Evolutionary conservation across 2,329 filamentous ascomycete species (phyloP), one percentile per base, ranked within the genome.

Genomic region (Raffaelea ambrosiae): DNA sequence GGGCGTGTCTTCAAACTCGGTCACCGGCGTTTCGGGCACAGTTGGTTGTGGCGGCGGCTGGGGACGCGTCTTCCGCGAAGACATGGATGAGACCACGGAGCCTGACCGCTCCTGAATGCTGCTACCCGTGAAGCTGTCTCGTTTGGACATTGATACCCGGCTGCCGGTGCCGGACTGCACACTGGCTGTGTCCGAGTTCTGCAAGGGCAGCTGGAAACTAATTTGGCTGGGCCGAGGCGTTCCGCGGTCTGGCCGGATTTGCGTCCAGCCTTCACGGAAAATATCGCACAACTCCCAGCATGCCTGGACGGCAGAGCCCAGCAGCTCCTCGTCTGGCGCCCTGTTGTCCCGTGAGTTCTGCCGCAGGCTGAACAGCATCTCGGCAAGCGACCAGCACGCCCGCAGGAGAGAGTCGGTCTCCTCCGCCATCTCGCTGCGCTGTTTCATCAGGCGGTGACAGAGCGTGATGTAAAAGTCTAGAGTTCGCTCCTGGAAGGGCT

Each of bases 391-490:
- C 91, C 91, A 96, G 61, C 90, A 95, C 20, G 89, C 87, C 48
- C 84, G 78, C 3, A 96, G 74, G 4, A 96, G 73, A 7, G 86
- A 83, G 62, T 95, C 89, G 0, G 88, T 91, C 58, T 95, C 88
- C 53, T 86, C 83, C 0, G 81, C 83, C 2, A 90, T 65, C 23
- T 87, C 84, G 46, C 79, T 85, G 49, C 87, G 79, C 63, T 95
- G 88, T 63, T 95, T 96, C 89, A 96, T 96, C n/a, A 96, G 68
- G 36, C 91, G 82, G 63, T 96, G 91, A 59, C 91, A 96, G 3
- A 97, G 66, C 0, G 91, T 95, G 55, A 95, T 85, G 59, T 96
- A 96, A 58, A 96, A 96, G 59, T 96, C 91, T 48, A 97, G 66
- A 0, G 91, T 96, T 50, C 90, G 76, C 64, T 96, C 90, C 46